Evolutionary conservation across 2,329 filamentous ascomycete species (phyloP).

Genomic region (Fusarium nelsonii): DNA sequence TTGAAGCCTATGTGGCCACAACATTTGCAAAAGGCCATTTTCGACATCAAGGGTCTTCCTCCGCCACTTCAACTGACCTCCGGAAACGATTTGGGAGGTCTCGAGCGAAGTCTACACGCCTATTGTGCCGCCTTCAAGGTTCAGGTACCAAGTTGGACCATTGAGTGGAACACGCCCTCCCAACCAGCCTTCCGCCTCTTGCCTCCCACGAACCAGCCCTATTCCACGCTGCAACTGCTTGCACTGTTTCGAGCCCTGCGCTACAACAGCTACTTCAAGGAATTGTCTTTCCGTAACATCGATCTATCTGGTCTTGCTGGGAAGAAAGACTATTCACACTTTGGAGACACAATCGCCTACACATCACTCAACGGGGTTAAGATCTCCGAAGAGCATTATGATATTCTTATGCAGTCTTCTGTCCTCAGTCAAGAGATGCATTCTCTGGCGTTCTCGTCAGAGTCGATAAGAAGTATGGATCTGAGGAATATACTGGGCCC

Average conservation of each 20-base stretch:
- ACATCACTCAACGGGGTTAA: slow-evolving; percentile 65
- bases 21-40: slow-evolving; percentile 65
- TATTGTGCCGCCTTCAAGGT: slow-evolving; percentile 67
- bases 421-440: slow-evolving; percentile 69
- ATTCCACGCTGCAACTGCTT: slow-evolving; percentile 65
- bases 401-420: slow-evolving; percentile 62
- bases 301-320: slow-evolving; percentile 59
- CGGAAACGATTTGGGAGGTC: slow-evolving; percentile 67
- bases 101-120: slow-evolving; percentile 66
- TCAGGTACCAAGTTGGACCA: slow-evolving; percentile 64
- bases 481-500: slow-evolving; percentile 59
- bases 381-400: slow-evolving; percentile 62
- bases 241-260: slow-evolving; percentile 68
- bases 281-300: slow-evolving; percentile 66
- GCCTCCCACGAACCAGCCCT: slow-evolving; percentile 55
- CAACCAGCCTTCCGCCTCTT: slow-evolving; percentile 67
- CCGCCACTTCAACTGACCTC: slow-evolving; percentile 66
- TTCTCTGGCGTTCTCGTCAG: slow-evolving; percentile 66
- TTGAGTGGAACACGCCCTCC: slow-evolving; percentile 57
- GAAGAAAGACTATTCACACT: slow-evolving; percentile 59
- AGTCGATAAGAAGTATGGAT: slow-evolving; percentile 67
- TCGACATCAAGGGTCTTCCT: slow-evolving; percentile 65
- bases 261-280: slow-evolving; percentile 71
- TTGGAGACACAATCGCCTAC: slow-evolving; percentile 63
- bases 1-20: slow-evolving; percentile 71